These are phyloP conservation scores for Sporobolomyces roseus DNA, from an alignment of 768 basidiomycete species.

Conservation along the genomic window DNA sequence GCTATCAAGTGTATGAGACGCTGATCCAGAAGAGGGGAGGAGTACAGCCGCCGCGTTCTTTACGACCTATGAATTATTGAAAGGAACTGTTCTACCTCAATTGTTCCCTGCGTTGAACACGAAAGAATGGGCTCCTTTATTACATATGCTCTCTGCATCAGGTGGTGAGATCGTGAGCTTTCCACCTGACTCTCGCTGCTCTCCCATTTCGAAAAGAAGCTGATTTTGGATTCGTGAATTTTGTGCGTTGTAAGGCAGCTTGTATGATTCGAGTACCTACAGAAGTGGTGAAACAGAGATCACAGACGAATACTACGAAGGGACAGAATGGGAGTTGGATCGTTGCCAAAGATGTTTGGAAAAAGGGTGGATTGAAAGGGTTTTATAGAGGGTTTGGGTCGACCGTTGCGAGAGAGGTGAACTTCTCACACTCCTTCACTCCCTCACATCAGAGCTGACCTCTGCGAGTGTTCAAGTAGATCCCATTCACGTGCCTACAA, in stretches of 20 bases:
- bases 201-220: too few species aligned
- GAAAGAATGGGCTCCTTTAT: slow-evolving; percentile 55
- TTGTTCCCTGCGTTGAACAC: slow-evolving; percentile 56
- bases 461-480: slow-evolving; percentile 53
- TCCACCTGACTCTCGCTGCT: not conserved
- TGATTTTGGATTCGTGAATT: not conserved
- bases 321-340: slow-evolving; percentile 49
- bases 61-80: slow-evolving; percentile 84
- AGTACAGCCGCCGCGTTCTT: slow-evolving; percentile 85
- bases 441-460: not conserved
- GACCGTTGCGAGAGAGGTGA: slow-evolving; percentile 67
- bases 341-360: slow-evolving; percentile 48
- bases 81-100: slow-evolving; percentile 62
- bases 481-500: slow-evolving; percentile 92
- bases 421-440: slow-evolving; percentile 33
- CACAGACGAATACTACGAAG: slow-evolving; percentile 73
- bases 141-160: slow-evolving; percentile 58
- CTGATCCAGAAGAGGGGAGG: not conserved
- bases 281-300: slow-evolving; percentile 90
- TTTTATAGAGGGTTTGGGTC: slow-evolving; percentile 85
- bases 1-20: not conserved
- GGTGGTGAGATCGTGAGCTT: slow-evolving; percentile 57
- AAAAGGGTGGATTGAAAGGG: slow-evolving; percentile 65
- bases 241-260: slow-evolving; percentile 52
- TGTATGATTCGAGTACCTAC: slow-evolving; percentile 92